Evolutionary conservation across 306 rosid genomes (phyloP), one percentile per base, ranked within the genome.

Genomic region (Citrullus amarus): DNA sequence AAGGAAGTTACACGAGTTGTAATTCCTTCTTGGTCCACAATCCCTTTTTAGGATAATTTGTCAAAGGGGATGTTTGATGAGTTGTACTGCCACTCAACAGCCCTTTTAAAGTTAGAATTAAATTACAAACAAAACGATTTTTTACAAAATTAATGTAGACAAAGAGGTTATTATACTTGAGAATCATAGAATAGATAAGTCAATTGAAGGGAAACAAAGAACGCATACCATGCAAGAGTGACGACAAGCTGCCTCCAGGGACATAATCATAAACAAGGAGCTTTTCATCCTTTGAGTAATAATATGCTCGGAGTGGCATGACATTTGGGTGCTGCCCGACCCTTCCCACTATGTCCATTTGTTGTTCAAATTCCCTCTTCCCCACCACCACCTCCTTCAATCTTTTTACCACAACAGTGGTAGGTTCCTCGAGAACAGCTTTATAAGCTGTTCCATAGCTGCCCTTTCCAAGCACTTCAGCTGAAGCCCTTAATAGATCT

Each of bases 221-320:
- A 74, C 67, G 15, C 84, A 75, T 90, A 91, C 97, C 97, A 73
- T 91, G 97, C 84, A 91, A 85, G 78, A 86, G 86, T 8, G 92
- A 77, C 20, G 92, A 86, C 73, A 91, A 82, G 83, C 90, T 91
- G 78, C 97, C 97, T 71, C 85, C 86, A 0, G 82, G 79, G 82
- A 88, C 70, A 81, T 87, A 84, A 77, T 91, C 97, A 85, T 87
- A 90, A 61, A 91, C 97, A 65, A 91, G 79, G 78, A 91, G 97
- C 83, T 91, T 91, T 86, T 91, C 97, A n/a, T 91, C 97, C 78
- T 91, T 91, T 15, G 97, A 91, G 85, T 91, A 91, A 80, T 91
- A 91, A 87, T 91, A 91, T 65, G 97, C 97, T 4, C 97, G 92
- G 65, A 91, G 97, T 4, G 94, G 94, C 79, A 88, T 82, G 32